Evolutionary conservation across 1,284 basidiomycete genomes (phyloP).

Genomic region (Cryptococcus floricola): DNA sequence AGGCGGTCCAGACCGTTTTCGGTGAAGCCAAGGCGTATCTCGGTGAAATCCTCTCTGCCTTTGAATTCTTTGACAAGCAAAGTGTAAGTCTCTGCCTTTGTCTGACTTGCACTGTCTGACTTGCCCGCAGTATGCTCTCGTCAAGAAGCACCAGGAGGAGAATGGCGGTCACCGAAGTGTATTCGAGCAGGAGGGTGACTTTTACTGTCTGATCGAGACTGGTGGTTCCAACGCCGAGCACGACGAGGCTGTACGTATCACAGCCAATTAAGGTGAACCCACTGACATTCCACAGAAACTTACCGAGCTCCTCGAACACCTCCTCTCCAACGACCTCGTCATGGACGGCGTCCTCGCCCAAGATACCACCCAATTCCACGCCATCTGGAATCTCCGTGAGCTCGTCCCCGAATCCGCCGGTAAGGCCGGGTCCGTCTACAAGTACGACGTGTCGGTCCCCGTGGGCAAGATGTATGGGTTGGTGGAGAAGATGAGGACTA

Average conservation of each 20-base stretch:
- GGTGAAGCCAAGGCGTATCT: slow-evolving; percentile 62
- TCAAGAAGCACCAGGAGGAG: slow-evolving; percentile 50
- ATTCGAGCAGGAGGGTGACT: slow-evolving; percentile 66
- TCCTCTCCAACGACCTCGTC: slow-evolving; percentile 76
- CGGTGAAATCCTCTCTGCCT: slow-evolving; percentile 94
- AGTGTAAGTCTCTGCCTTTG: slow-evolving; percentile 42
- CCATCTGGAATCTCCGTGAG: slow-evolving; percentile 92
- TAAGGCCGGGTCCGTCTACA: slow-evolving; percentile 93
- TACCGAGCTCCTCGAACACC: slow-evolving; percentile 68
- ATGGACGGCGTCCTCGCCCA: slow-evolving; percentile 91
- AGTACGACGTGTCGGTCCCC: slow-evolving; percentile 95
- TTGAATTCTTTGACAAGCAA: slow-evolving; percentile 87
- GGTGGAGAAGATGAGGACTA: slow-evolving; percentile 74
- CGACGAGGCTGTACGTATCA: slow-evolving; percentile 73
- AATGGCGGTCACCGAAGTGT: slow-evolving; percentile 44
- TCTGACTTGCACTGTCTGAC: not conserved
- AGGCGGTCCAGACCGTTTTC: slow-evolving; percentile 56
- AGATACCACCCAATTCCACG: slow-evolving; percentile 81
- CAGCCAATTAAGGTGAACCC: not conserved
- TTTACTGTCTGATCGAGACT: slow-evolving; percentile 90
- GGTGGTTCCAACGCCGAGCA: slow-evolving; percentile 91
- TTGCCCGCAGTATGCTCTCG: slow-evolving; percentile 67
- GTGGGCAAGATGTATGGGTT: slow-evolving; percentile 83
- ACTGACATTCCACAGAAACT: slow-evolving; percentile 71
- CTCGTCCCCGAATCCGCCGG: slow-evolving; percentile 87